Base-by-base conservation (phyloP, 1,139 yeast species). In the Lodderomyces parapsilosis region DNA sequence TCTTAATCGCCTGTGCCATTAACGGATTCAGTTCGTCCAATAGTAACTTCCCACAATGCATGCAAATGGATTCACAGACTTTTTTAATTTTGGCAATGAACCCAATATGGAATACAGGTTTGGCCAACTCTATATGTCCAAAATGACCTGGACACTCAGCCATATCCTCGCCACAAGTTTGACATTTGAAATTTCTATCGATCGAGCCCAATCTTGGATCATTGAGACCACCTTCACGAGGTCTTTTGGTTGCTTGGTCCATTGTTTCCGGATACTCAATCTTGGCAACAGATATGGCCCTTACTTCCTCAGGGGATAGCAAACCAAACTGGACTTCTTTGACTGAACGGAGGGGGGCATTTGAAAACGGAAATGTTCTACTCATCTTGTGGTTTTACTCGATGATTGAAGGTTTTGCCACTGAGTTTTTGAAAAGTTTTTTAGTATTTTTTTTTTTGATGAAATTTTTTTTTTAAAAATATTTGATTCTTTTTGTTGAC, bases 121-220 rank as follows among this genome's bases (percentile, higher is more conserved):
- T 93, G 30, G 99, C 98, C 52, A 94, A 77, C 63, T 94, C 99
- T 49, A 94, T 94, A 62, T 94, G 99, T 53, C 99, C 99, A 68
- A 94, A 94, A 71, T 94, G 99, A 47, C 99, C 99, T 1, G 98
- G 98, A 68, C 99, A 94, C 63, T 93, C 99, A 47, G 94, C 89
- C 97, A 93, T 93, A 59, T 94, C 96, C 66, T 93, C 99, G 58
- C 96, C 96, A 76, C 99, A 93, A 27, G 99, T 93, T 73, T 91
- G 98, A 76, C 99, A 93, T 71, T 89, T 88, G 76, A 86, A 87
- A 63, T 90, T 91, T 64, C 99, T 83, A 67, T 94, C 99, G 55
- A 93, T 93, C 9, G 98, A 88, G 43, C 99, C 99, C 50, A 94
- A 75, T 57, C 98, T 83, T 46, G 99, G 98, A 62, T 94, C 99